Conservation (phyloP, 352 stramenopile genomes). For the Globisporangium nodosum region DNA sequence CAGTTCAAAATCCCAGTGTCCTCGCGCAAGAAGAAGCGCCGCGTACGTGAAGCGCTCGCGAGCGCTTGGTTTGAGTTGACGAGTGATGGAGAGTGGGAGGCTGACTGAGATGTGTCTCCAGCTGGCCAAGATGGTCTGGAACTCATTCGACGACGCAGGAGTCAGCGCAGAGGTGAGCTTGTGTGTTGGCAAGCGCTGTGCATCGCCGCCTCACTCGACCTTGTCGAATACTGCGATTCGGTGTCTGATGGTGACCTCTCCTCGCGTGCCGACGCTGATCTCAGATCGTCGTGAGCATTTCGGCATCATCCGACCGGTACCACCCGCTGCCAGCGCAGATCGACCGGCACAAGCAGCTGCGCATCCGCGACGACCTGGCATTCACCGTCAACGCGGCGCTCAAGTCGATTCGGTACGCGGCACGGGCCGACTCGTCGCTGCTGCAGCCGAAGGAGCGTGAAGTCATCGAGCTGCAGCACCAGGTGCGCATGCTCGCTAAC, state of each 20-base stretch:
- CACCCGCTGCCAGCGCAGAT: slow-evolving; percentile 51
- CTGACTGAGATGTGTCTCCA: slow-evolving; percentile 6
- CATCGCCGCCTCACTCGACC: too few relatives aligned
- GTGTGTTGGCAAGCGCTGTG: not conserved
- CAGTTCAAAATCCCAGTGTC: slow-evolving; percentile 46
- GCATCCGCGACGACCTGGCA: slow-evolving; percentile 64
- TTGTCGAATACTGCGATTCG: not conserved
- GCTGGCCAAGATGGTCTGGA: slow-evolving; percentile 64
- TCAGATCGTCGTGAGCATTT: slow-evolving; percentile 51
- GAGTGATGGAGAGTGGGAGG: not conserved
- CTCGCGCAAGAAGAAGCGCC: slow-evolving; percentile 71
- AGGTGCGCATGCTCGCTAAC: slow-evolving; percentile 52
- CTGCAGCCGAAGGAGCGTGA: slow-evolving; percentile 28
- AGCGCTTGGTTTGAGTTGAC: slow-evolving; percentile 15
- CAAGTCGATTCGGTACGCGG: slow-evolving; percentile 57
- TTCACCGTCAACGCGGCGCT: slow-evolving; percentile 78
- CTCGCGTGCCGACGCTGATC: not conserved
- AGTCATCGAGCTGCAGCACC: slow-evolving; percentile 43
- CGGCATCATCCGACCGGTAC: slow-evolving; percentile 43
- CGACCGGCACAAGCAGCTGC: slow-evolving; percentile 65
- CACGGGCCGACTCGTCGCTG: slow-evolving; percentile 18
- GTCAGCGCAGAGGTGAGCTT: slow-evolving; percentile 55
- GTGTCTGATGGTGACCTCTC: too few relatives aligned
- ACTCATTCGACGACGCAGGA: slow-evolving; percentile 37
- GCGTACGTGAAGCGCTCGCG: slow-evolving; percentile 29